phyloP scores from a whole-genome alignment of 495 filamentous ascomycete species.

The Hyaloscypha hepaticicola region DNA sequence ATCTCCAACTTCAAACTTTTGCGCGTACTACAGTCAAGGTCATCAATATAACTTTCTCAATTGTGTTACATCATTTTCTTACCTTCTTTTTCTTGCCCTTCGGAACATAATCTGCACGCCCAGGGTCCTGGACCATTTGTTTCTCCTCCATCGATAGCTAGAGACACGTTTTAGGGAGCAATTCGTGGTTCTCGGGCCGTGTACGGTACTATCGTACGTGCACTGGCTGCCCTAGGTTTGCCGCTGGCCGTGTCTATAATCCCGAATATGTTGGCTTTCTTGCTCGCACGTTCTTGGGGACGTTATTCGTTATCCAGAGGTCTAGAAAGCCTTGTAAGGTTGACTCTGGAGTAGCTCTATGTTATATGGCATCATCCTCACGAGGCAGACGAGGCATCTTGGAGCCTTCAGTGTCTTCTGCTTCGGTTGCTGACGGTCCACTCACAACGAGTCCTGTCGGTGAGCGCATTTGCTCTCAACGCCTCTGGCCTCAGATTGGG shows the following conservation, averaged over 20 bases:
- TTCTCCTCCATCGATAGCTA: slow-evolving; percentile 8
- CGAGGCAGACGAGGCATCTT: slow-evolving; percentile 14
- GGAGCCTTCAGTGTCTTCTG: not conserved
- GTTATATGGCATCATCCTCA: slow-evolving; percentile 9
- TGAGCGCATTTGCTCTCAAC: slow-evolving; percentile 9
- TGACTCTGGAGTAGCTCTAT: slow-evolving; percentile 2
- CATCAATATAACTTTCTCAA: not conserved
- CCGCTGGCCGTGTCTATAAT: not conserved
- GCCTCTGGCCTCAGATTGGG: not conserved
- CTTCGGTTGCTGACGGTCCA: not conserved
- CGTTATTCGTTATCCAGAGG: not conserved
- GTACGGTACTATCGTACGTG: not conserved
- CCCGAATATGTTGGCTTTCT: not conserved
- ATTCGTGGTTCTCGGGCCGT: not conserved
- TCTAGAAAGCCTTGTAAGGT: slow-evolving; percentile 14
- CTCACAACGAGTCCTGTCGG: not conserved
- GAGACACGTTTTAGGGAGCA: not conserved
- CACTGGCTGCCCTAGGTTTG: not conserved
- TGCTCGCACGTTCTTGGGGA: not conserved
- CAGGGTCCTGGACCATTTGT: slow-evolving; percentile 3
- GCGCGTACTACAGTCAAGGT: slow-evolving; percentile 4
- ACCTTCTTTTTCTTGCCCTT: slow-evolving; percentile 5
- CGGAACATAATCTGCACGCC: slow-evolving; percentile 15
- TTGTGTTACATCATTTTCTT: not conserved
- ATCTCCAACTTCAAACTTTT: slow-evolving; percentile 7